Conservation (phyloP, 768 basidiomycete genomes). For the Lactarius deliciosus region DNA sequence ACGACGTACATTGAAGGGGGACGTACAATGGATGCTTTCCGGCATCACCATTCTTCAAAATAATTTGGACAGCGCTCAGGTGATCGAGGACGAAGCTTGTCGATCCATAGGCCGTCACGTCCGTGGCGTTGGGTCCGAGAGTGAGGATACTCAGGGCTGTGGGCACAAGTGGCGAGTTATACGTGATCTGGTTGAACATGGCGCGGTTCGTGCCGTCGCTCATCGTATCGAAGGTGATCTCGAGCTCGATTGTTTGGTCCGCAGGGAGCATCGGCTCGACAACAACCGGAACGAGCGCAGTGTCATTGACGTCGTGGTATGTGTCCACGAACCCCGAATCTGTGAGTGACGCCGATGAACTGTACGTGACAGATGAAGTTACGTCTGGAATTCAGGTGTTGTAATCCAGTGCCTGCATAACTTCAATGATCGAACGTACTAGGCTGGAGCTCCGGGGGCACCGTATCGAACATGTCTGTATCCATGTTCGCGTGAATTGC, state of each 20-base stretch:
- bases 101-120: slow-evolving; percentile 73
- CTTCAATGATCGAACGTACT: slow-evolving; percentile 48
- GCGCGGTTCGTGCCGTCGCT: slow-evolving; percentile 81
- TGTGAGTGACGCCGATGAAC: slow-evolving; percentile 48
- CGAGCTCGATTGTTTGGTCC: slow-evolving; percentile 64
- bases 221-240: slow-evolving; percentile 81
- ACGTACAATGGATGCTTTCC: slow-evolving; percentile 85
- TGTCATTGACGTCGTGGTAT: slow-evolving; percentile 68
- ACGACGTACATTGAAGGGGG: slow-evolving; percentile 11
- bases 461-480: slow-evolving; percentile 80
- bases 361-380: slow-evolving; percentile 83
- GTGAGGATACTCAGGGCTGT: slow-evolving; percentile 72
- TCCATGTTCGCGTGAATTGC: slow-evolving; percentile 91
- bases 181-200: slow-evolving; percentile 71
- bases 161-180: slow-evolving; percentile 70
- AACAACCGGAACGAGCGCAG: slow-evolving; percentile 61
- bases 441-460: slow-evolving; percentile 69
- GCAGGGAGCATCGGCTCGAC: slow-evolving; percentile 49
- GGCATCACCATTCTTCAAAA: slow-evolving; percentile 67
- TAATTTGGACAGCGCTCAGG: slow-evolving; percentile 73
- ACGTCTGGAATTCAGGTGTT: slow-evolving; percentile 54
- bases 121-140: slow-evolving; percentile 71
- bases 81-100: slow-evolving; percentile 74
- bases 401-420: neutral
- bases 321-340: slow-evolving; percentile 52